Base-by-base conservation (phyloP, 768 basidiomycete species). In the Phylloporus arenicola region DNA sequence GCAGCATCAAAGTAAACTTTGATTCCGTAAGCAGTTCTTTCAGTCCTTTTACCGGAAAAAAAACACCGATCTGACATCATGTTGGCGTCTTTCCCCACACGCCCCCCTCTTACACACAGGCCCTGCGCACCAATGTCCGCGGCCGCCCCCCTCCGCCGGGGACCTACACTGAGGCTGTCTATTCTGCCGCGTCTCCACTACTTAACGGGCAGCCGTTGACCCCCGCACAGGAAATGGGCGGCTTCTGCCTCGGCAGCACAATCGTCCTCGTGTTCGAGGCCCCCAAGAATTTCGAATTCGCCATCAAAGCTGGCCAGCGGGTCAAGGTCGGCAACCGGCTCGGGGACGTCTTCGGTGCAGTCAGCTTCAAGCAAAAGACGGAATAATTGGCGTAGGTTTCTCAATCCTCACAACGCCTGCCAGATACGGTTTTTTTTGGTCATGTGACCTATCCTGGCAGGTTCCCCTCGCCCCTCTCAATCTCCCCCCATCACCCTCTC, bases 261-360 rank as follows among this genome's bases (percentile, higher is more conserved):
- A 90, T 98, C 61, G 95, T 99, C 17, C 77, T 98, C 42, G 91
- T 98, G 1, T 96, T 97, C 61, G 96, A 99, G 70, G 96, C 94
- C 0, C 95, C 96, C 0, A 71, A 75, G 47, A 71, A 82, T 31
- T 99, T 94, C 64, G 78, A 82, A 66, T 96, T 95, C 60, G 65
- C 72, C 1, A 79, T 93, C 14, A 72, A 81, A 54, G 77, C 84
- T 3, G 91, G 92, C 3, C 79, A 92, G 68, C 88, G 86, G 68
- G 82, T 98, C 53, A 83, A 84, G 66, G 91, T 95, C 31, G 95
- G 95, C 0, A 76, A 97, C 70, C 70, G 73, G 55, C 61, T 99
- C 30, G 93, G 93, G 5, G 82, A 88, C 56, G 64, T 64, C 2
- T 57, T 59, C 0, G 53, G 61, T 1, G 51, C 52, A 3, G 44